Base-by-base conservation (phyloP, 345 rosid species). In the Crucihimalaya himalaica region DNA sequence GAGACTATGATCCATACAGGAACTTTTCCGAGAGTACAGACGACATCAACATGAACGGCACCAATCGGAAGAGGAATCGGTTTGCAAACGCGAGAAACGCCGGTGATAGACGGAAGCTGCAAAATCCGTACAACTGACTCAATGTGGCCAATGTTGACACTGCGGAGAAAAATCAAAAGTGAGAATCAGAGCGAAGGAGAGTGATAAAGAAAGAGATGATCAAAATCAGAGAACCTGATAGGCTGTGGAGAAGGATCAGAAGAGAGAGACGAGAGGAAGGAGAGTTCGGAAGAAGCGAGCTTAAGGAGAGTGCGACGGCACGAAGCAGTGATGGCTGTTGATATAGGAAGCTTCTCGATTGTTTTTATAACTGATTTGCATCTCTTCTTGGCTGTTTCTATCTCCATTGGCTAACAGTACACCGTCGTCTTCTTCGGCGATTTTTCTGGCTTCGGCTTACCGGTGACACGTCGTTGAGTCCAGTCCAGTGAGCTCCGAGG, bases 1-100 rank as follows among this genome's bases (percentile, higher is more conserved):
- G 99, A 92, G 19, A 92, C 97, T 16, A 92, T 68, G 32, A 92
- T 74, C 99, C 99, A 95, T 1, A 82, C 93, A 0, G 99, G 93
- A 50, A 39, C 61, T 35, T 80, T 88, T 43, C 82, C 76, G 34
- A 91, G 80, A 45, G 81, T 86, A 51, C 98, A 91, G 0, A 91
- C 89, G 11, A 94, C 53, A 71, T 94, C 92, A 11, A 91, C 92
- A 78, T 94, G 90, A 23, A 78, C 84, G 6, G 27, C 46, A 35
- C 51, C 60, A 37, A 11, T 65, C n/a, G 79, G 29, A 6, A 76
- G 65, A 62, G 88, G 83, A 16, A 91, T 35, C 13, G 88, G 82
- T 79, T 89, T 88, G 80, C 96, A 94, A 54, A 87, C 95, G 4
- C 98, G 91, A 0, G 98, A 88, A 72, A 91, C 93, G 43, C 87